phyloP scores from a whole-genome alignment of 208 protist species.

The Trypanosoma brucei region DNA sequence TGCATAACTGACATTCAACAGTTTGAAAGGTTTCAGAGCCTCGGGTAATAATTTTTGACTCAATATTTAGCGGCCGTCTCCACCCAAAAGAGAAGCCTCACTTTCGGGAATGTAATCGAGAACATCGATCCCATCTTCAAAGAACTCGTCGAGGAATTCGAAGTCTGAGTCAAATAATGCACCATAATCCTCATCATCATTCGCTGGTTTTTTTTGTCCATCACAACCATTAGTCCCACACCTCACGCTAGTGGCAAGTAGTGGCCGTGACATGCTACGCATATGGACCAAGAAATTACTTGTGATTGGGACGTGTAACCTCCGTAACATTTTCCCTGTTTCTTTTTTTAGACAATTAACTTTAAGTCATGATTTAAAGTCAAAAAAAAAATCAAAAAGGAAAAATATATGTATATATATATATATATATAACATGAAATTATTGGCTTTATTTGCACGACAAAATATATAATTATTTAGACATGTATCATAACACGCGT shows the following conservation, averaged over 20 bases:
- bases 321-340: slow-evolving; percentile 15
- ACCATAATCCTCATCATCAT: slow-evolving; percentile 35
- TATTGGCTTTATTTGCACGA: no score
- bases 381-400: slow-evolving; percentile 3
- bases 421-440: no score
- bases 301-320: slow-evolving; percentile 5
- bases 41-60: neutral
- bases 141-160: slow-evolving; percentile 74
- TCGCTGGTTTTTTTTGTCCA: slow-evolving; percentile 2
- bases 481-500: no score
- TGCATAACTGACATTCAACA: no score
- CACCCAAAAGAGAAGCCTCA: slow-evolving; percentile 31
- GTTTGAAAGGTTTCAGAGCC: neutral
- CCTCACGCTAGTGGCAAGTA: slow-evolving; percentile 1
- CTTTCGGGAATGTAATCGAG: slow-evolving; percentile 67
- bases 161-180: slow-evolving; percentile 71
- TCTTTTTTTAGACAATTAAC: neutral
- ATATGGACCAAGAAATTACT: neutral
- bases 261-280: neutral
- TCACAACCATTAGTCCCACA: slow-evolving; percentile 13
- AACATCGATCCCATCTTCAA: slow-evolving; percentile 50
- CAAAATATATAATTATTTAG: no score
- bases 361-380: slow-evolving; percentile 1
- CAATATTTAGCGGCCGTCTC: slow-evolving; percentile 18
- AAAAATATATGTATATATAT: neutral